Evolutionary conservation across 352 stramenopile species (phyloP).

Genomic region (Globisporangium echinulatum): DNA sequence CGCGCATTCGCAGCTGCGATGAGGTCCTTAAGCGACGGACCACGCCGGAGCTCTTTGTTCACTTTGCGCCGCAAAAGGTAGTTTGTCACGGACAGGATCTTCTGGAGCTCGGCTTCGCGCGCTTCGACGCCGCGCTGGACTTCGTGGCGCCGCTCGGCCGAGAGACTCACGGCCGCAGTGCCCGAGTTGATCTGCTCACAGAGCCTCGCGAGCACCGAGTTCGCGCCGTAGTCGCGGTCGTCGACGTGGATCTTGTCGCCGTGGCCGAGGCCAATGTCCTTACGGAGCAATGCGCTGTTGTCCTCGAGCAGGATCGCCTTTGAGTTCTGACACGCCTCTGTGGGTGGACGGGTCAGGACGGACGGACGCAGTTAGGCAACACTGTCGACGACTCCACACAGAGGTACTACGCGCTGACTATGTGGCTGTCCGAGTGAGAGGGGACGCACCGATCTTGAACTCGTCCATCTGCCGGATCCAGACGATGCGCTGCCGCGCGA

Average conservation of each 20-base stretch:
- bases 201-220: slow-evolving; percentile 75
- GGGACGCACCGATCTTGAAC: slow-evolving; percentile 61
- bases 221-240: slow-evolving; percentile 67
- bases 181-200: slow-evolving; percentile 83
- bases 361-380: background rate
- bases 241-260: slow-evolving; percentile 88
- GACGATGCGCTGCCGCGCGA: slow-evolving; percentile 79
- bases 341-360: too few relatives aligned
- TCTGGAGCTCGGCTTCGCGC: slow-evolving; percentile 74
- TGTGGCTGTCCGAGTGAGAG: too few relatives aligned
- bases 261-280: slow-evolving; percentile 78
- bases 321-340: slow-evolving; percentile 63
- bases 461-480: slow-evolving; percentile 86
- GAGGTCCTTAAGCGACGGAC: slow-evolving; percentile 13
- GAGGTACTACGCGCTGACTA: too few relatives aligned
- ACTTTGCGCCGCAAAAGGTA: slow-evolving; percentile 69
- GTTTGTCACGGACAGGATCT: slow-evolving; percentile 78
- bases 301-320: slow-evolving; percentile 66
- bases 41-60: slow-evolving; percentile 27
- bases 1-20: slow-evolving; percentile 16
- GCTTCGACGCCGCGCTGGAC: slow-evolving; percentile 82
- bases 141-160: slow-evolving; percentile 79
- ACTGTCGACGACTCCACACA: too few relatives aligned
- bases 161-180: slow-evolving; percentile 75
- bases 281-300: slow-evolving; percentile 60